Percentiles rank a stretch among this genome's conserved stretches.
These are phyloP conservation scores for Cymodocea nodosa DNA, from an alignment of 116 monocot species.

Conservation along the genomic window DNA sequence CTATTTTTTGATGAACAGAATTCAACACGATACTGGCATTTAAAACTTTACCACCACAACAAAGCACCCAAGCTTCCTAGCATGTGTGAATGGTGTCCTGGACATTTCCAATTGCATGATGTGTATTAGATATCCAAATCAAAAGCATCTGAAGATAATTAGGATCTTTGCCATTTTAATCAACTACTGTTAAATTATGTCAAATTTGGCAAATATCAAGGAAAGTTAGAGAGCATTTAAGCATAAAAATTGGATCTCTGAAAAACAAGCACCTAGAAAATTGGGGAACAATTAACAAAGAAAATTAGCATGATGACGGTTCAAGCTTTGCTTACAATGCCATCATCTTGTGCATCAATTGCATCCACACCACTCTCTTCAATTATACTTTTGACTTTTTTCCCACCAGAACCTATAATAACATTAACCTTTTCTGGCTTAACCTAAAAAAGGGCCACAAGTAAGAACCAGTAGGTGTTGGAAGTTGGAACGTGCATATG, in stretches of 20 bases:
- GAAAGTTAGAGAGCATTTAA: background rate
- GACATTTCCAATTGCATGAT: no score
- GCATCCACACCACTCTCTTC: conserved; percentile 86
- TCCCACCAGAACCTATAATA: conserved; percentile 89
- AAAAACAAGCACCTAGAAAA: background rate
- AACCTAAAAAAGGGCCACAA: conserved; percentile 31
- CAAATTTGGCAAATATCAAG: background rate
- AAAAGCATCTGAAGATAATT: no score
- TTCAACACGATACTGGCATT: no score
- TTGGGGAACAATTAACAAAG: background rate
- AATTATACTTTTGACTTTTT: conserved; percentile 92
- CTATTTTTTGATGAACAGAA: no score
- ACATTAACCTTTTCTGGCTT: conserved; percentile 76
- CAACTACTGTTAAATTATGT: background rate
- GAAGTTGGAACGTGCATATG: background rate
- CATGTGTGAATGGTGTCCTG: no score
- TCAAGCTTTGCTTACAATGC: conserved; percentile 40
- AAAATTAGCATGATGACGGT: background rate
- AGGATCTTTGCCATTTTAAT: background rate
- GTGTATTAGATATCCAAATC: no score
- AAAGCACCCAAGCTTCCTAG: no score
- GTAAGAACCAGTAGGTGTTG: background rate
- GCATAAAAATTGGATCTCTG: background rate
- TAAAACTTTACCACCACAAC: no score
- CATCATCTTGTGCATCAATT: conserved; percentile 79